Evolutionary conservation across 257 asterid genomes (phyloP), one percentile per base, ranked within the genome.

Genomic region (Lantana camara): DNA sequence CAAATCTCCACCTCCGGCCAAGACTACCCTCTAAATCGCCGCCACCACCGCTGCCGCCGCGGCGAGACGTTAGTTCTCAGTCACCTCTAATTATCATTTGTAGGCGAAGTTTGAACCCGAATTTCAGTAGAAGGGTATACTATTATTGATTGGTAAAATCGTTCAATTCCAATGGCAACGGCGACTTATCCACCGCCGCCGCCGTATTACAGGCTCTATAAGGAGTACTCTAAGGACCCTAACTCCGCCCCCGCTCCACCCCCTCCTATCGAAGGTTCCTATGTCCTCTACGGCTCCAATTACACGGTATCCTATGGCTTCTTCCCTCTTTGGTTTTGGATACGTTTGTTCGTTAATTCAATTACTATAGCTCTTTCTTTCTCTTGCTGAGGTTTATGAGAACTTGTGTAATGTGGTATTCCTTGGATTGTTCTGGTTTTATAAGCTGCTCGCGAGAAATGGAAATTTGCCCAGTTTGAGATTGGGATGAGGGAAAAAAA

Each of bases 101-200:
- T 7, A 3, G 50, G 21, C 50, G 15, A 44, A 51, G 35, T 4
- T 30, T 19, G 5, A 48, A 1, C n/a, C 10, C 35, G 32, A 15
- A 30, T 55, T 3, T 23, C n/a, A 23, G 10, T 22, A 23, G 52
- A 6, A 24, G 0, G 24, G n/a, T 21, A 22, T 20, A 4, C 3
- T 23, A 23, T 24, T 22, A 51, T n/a, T 22, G 35, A 7, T 14
- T 49, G 24, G 54, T 58, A 21, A 61, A 57, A 58, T 16, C 17
- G 4, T 15, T 40, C 14, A 16, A 60, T 44, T 64, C 42, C 29
- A 27, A 91, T 86, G 97, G 88, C 97, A 34, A 90, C 96, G 76
- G 96, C 98, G 21, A 81, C 96, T 4, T 87, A 93, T 70, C 97
- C 98, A 10, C 98, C 98, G 41, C 96, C 98, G 3, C 96, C 98